Conservation (phyloP, 1,284 basidiomycete species). For the Austropuccinia psidii region DNA sequence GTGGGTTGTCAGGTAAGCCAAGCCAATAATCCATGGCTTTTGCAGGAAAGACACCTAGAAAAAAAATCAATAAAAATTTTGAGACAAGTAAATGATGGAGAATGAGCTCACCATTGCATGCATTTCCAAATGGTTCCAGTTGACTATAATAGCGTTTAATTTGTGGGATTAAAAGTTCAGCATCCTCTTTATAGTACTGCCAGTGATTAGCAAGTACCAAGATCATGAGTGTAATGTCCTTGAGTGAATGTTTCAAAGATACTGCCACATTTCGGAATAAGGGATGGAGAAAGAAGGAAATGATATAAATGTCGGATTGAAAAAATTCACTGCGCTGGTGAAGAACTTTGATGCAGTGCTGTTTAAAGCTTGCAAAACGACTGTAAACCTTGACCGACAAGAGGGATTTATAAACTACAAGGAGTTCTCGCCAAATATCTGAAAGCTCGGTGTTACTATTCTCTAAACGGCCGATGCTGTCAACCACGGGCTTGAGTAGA, state of each 20-base stretch:
- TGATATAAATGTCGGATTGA: background rate
- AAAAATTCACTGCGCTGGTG: background rate
- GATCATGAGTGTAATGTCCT: background rate
- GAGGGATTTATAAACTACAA: background rate
- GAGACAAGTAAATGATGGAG: no score
- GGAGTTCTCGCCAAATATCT: background rate
- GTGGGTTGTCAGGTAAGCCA: background rate
- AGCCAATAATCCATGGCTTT: background rate
- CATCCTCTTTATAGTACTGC: no score
- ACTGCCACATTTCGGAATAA: background rate
- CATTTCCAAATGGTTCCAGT: no score
- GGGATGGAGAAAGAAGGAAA: background rate
- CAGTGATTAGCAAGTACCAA: background rate
- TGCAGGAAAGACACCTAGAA: no score
- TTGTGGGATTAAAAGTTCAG: no score
- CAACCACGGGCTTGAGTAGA: background rate
- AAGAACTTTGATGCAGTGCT: background rate
- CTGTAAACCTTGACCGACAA: no score
- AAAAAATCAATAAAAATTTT: no score
- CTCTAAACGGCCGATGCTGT: background rate
- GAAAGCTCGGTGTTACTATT: background rate
- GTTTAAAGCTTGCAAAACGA: background rate
- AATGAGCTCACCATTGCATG: no score
- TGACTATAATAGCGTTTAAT: no score
- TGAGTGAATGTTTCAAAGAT: background rate